Conservation (phyloP, 805 yeast genomes). For the Torulaspora franciscae region DNA sequence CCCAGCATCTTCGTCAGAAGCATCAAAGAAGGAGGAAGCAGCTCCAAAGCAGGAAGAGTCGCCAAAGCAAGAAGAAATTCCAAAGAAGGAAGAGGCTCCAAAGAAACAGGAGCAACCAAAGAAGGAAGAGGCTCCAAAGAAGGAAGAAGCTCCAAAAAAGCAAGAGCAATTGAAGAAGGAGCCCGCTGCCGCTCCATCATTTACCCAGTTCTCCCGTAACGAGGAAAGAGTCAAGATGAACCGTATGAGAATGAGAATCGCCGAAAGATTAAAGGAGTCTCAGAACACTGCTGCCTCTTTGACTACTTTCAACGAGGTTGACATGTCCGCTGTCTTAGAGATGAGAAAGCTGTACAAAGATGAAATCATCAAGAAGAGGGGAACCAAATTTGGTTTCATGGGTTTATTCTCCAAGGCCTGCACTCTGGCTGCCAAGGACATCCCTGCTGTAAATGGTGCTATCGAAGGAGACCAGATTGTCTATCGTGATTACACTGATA, state of each 20-base stretch:
- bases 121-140: conserved; percentile 25
- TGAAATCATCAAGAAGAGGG: conserved; percentile 88
- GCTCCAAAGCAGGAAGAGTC: conserved; percentile 36
- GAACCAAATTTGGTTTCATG: conserved; percentile 96
- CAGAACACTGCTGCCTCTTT: conserved; percentile 98
- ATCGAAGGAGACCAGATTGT: conserved; percentile 93
- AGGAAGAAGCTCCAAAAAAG: conserved; percentile 27
- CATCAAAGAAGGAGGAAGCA: conserved; percentile 39
- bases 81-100: conserved; percentile 13
- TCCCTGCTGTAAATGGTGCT: conserved; percentile 93
- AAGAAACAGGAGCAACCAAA: conserved; percentile 32
- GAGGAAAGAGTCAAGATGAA: conserved; percentile 96
- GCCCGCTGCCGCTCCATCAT: conserved; percentile 35
- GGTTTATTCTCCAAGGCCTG: conserved; percentile 95
- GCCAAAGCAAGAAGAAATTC: conserved; percentile 19
- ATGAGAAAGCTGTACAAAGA: conserved; percentile 97
- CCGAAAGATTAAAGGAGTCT: conserved; percentile 98
- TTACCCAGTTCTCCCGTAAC: conserved; percentile 63
- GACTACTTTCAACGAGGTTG: conserved; percentile 97
- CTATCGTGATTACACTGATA: conserved; percentile 93
- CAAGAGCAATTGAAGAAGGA: conserved; percentile 24
- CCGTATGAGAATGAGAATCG: conserved; percentile 98
- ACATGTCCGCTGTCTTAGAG: conserved; percentile 86
- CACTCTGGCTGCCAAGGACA: conserved; percentile 86
- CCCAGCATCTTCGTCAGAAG: conserved; percentile 41